Evolutionary conservation across 768 basidiomycete genomes (phyloP), one percentile per base, ranked within the genome.

Genomic region (Russula compacta): DNA sequence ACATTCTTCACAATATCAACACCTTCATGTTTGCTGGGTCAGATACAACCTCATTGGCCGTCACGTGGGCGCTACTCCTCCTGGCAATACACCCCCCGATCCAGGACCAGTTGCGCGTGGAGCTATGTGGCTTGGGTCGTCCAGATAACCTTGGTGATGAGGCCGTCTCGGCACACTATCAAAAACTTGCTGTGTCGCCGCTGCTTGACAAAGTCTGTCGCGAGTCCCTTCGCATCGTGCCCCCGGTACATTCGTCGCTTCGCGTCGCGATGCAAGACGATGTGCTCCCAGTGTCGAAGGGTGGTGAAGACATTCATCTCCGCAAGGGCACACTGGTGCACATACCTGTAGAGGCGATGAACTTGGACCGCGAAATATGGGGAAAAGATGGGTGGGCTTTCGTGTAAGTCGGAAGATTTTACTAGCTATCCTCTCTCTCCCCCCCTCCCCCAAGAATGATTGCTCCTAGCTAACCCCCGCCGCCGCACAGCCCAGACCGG

Each of bases 21-120:
- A 93, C 92, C 0, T 89, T 95, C 71, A 83, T 93, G 79, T 92
- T 93, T 70, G 91, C 88, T 21, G 93, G 93, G 4, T 90, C 92
- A 12, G 92, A 95, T 68, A 91, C 92, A 0, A 87, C 87, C 11
- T 88, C 89, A 2, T 81, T 94, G 33, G 81, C 86, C 5, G 73
- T 95, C 47, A 89, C 89, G 0, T 97, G 94, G 93, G 84, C 85
- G 2, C 71, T 95, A n/a, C 75, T 84, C 59, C 75, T 89, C 15
- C 80, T 97, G 42, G 83, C 91, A 0, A 78, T 81, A 66, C 73
- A 89, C 69, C 84, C 84, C 0, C 76, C 76, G 1, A 70, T 85
- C 14, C 94, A 97, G 71, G 75, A 76, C 46, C 83, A 81, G 32
- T 79, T 98, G 6, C 85, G 91, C 14, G 70, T 76, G 1, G 93